Evolutionary conservation across 148 eudicot genomes (phyloP).

Genomic region (Hydrangea macrophylla): DNA sequence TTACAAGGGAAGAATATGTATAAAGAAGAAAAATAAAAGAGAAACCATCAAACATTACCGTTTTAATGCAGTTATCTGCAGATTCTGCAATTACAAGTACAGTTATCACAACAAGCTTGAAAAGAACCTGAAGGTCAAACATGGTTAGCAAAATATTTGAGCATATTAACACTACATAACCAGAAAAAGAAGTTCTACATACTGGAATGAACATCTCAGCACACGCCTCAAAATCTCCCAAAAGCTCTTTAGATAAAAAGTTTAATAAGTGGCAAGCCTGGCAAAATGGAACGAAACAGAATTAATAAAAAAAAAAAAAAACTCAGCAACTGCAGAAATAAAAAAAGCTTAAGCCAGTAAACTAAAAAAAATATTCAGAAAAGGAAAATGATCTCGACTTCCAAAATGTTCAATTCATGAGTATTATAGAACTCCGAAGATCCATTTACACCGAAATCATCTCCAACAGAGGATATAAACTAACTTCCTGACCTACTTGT

Average conservation of each 20-base stretch:
- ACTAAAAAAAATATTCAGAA: not conserved
- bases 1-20: conserved; percentile 8
- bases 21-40: not conserved
- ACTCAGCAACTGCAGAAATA: not conserved
- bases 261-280: conserved; percentile 88
- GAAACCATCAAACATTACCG: conserved; percentile 43
- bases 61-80: conserved; percentile 98
- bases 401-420: not conserved
- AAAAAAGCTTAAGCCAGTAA: not conserved
- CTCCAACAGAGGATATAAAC: too few relatives aligned
- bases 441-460: too few relatives aligned
- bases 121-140: conserved; percentile 59
- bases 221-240: conserved; percentile 96
- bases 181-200: conserved; percentile 19
- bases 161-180: conserved; percentile 12
- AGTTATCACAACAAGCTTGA: conserved; percentile 99
- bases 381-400: not conserved
- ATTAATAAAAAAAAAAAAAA: not conserved
- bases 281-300: conserved; percentile 4
- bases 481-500: not conserved
- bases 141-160: conserved; percentile 32
- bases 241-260: conserved; percentile 91
- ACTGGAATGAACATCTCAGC: conserved; percentile 96
- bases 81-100: conserved; percentile 98
- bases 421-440: not conserved